These are phyloP conservation scores for Globisporangium camurandrum DNA, from an alignment of 352 stramenopile genomes.

Conservation along the genomic window DNA sequence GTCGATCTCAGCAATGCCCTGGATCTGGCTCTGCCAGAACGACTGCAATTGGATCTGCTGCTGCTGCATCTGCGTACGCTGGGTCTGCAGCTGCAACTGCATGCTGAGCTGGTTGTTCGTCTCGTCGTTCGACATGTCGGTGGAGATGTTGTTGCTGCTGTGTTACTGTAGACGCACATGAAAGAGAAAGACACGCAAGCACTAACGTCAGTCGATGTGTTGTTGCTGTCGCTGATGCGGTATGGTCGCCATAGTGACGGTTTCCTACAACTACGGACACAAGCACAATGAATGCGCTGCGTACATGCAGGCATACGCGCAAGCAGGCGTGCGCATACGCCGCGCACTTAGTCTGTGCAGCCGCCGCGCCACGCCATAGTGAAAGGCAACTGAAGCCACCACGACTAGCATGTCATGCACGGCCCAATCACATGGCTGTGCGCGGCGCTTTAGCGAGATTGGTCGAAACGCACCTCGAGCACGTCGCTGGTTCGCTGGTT, in stretches of 20 bases:
- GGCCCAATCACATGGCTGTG: neutral
- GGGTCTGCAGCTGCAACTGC: slow-evolving; percentile 81
- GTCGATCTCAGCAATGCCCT: slow-evolving; percentile 86
- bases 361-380: neutral
- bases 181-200: slow-evolving; percentile 1
- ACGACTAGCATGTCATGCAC: neutral
- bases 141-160: neutral
- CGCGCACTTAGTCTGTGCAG: neutral
- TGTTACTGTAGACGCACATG: neutral
- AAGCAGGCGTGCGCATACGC: neutral
- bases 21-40: slow-evolving; percentile 86
- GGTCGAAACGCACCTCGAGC: neutral
- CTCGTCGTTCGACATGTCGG: slow-evolving; percentile 51
- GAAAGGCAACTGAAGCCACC: neutral
- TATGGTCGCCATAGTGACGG: too few species aligned
- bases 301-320: neutral
- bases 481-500: neutral
- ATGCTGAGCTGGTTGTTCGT: slow-evolving; percentile 72
- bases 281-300: too few species aligned
- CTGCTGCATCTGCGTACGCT: slow-evolving; percentile 84
- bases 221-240: too few species aligned
- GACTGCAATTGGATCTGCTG: slow-evolving; percentile 78
- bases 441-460: neutral
- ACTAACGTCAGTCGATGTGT: neutral
- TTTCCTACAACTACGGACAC: too few species aligned